Evolutionary conservation across 306 rosid genomes (phyloP).

Genomic region (Cicer cuneatum): DNA sequence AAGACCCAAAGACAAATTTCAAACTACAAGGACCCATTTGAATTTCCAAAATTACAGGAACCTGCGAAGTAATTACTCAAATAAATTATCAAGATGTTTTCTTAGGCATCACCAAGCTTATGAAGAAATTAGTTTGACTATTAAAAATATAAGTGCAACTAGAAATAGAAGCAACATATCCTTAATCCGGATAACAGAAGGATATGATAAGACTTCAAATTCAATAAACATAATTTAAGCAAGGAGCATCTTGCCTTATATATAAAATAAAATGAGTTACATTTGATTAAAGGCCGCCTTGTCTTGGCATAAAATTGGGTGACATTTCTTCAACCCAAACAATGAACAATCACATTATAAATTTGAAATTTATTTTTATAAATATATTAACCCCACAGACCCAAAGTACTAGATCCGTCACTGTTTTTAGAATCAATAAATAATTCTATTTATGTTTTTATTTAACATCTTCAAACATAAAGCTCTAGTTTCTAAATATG

Average conservation of each 20-base stretch:
- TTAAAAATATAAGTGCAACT: constrained; percentile 20
- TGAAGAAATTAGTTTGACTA: constrained; percentile 17
- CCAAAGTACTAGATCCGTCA: too few relatives aligned
- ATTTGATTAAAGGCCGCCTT: background rate
- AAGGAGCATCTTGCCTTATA: constrained; percentile 8
- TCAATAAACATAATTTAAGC: background rate
- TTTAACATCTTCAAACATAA: constrained; percentile 27
- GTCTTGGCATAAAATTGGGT: constrained; percentile 4
- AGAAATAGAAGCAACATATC: constrained; percentile 18
- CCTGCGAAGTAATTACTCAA: background rate
- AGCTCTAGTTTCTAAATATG: constrained; percentile 17
- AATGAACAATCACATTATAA: constrained; percentile 14
- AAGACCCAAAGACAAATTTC: background rate
- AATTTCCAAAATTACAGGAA: background rate
- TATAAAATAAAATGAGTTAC: background rate
- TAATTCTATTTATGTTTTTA: background rate
- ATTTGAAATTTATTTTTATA: background rate
- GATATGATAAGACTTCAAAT: background rate
- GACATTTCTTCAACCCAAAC: constrained; percentile 32
- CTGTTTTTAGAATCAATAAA: constrained; percentile 10
- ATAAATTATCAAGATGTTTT: constrained; percentile 10
- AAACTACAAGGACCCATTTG: background rate
- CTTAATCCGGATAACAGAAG: constrained; percentile 14
- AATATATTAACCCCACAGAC: too few relatives aligned
- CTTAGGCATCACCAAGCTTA: constrained; percentile 30